Evolutionary conservation across 441 rosid species (phyloP).

Genomic region (Arabidopsis hybrid): DNA sequence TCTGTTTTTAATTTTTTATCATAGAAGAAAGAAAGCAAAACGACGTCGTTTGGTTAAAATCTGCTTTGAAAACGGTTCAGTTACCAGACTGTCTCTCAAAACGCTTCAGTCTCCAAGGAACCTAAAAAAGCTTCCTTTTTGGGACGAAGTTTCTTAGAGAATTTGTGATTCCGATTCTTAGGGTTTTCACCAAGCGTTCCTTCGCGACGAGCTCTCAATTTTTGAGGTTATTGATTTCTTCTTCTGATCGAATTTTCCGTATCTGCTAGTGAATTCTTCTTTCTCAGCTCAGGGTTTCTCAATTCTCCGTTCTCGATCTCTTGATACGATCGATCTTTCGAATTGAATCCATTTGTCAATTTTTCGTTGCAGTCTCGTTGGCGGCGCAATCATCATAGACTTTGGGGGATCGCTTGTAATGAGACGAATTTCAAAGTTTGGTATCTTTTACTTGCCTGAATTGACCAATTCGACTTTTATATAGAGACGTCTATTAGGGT

Average conservation of each 20-base stretch:
- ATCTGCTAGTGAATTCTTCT: neutral
- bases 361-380: slow-evolving; percentile 26
- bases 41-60: slow-evolving; percentile 29
- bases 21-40: neutral
- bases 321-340: slow-evolving; percentile 4
- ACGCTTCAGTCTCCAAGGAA: slow-evolving; percentile 9
- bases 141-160: neutral
- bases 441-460: neutral
- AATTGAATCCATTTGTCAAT: slow-evolving; percentile 3
- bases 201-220: slow-evolving; percentile 20
- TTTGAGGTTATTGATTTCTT: slow-evolving; percentile 32
- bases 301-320: slow-evolving; percentile 29
- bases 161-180: slow-evolving; percentile 23
- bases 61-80: slow-evolving; percentile 25
- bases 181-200: slow-evolving; percentile 27
- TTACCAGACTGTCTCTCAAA: neutral
- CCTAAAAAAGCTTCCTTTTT: neutral
- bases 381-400: slow-evolving; percentile 6
- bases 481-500: neutral
- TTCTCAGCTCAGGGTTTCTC: slow-evolving; percentile 11
- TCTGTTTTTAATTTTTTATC: no score
- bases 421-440: slow-evolving; percentile 31
- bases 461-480: neutral
- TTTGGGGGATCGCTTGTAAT: slow-evolving; percentile 23
- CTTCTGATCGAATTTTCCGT: neutral